phyloP scores from a whole-genome alignment of 2,329 filamentous ascomycete species.

The Fusarium sp. region DNA sequence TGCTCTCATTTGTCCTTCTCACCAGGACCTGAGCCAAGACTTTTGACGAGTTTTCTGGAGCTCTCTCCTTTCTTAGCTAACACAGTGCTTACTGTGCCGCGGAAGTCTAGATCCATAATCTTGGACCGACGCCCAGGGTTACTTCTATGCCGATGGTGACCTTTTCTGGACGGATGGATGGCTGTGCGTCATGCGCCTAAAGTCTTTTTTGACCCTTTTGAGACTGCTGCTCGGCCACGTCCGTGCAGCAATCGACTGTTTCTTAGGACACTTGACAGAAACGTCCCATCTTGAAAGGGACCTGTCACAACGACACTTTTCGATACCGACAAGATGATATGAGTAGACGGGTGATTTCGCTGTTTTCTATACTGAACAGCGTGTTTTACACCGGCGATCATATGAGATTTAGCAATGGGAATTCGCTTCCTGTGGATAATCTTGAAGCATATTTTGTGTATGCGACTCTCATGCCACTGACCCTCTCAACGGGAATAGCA shows the following conservation, averaged over 20 bases:
- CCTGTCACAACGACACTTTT: conserved; percentile 34
- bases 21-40: conserved; percentile 15
- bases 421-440: background rate
- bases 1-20: conserved; percentile 22
- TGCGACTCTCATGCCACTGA: conserved; percentile 3
- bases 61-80: background rate
- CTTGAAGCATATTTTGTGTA: background rate
- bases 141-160: conserved; percentile 33
- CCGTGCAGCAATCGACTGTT: conserved; percentile 44
- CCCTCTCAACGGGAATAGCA: conserved; percentile 15
- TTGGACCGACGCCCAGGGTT: conserved; percentile 23
- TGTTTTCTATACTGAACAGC: conserved; percentile 1
- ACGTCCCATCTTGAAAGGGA: conserved; percentile 33
- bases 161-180: conserved; percentile 9
- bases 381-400: background rate
- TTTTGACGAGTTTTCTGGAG: conserved; percentile 2
- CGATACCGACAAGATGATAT: conserved; percentile 26
- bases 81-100: conserved; percentile 24
- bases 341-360: conserved; percentile 10
- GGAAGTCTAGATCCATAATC: background rate
- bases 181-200: conserved; percentile 41
- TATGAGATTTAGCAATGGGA: conserved; percentile 20
- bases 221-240: conserved; percentile 37
- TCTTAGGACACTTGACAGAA: conserved; percentile 25
- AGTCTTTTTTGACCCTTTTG: conserved; percentile 13